Evolutionary conservation across 495 filamentous ascomycete genomes (phyloP).

Genomic region (Penicillium parvum): DNA sequence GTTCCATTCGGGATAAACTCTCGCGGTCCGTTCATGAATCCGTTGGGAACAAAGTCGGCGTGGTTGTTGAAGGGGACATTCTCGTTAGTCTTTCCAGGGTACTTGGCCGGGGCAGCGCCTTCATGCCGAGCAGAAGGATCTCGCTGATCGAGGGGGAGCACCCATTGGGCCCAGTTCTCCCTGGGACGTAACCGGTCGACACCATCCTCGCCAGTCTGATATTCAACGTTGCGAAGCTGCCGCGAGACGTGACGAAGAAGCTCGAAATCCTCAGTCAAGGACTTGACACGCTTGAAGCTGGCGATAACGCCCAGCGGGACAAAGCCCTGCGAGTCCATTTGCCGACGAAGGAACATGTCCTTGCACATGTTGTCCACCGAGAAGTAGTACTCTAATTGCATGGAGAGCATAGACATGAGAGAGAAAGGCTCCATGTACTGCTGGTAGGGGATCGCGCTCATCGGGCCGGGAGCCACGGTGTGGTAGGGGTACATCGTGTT

Average conservation of each 20-base stretch:
- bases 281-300: slow-evolving; percentile 77
- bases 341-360: slow-evolving; percentile 79
- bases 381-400: slow-evolving; percentile 88
- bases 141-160: slow-evolving; percentile 59
- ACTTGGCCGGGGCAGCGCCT: slow-evolving; percentile 38
- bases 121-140: slow-evolving; percentile 57
- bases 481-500: slow-evolving; percentile 50
- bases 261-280: slow-evolving; percentile 66
- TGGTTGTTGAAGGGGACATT: slow-evolving; percentile 23
- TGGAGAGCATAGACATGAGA: slow-evolving; percentile 53
- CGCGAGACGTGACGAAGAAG: slow-evolving; percentile 70
- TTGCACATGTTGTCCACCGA: slow-evolving; percentile 95
- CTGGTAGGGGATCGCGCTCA: slow-evolving; percentile 62
- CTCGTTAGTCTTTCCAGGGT: slow-evolving; percentile 23
- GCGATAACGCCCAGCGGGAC: slow-evolving; percentile 75
- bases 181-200: slow-evolving; percentile 73
- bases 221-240: slow-evolving; percentile 65
- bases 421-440: slow-evolving; percentile 54
- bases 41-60: slow-evolving; percentile 27
- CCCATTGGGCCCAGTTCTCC: slow-evolving; percentile 77
- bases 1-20: slow-evolving; percentile 38
- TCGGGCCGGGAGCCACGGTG: slow-evolving; percentile 48
- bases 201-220: slow-evolving; percentile 64
- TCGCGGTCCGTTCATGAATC: slow-evolving; percentile 18
- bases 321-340: slow-evolving; percentile 94